Evolutionary conservation across 1,284 basidiomycete genomes (phyloP).

Genomic region (Rhodotorula mucilaginosa): DNA sequence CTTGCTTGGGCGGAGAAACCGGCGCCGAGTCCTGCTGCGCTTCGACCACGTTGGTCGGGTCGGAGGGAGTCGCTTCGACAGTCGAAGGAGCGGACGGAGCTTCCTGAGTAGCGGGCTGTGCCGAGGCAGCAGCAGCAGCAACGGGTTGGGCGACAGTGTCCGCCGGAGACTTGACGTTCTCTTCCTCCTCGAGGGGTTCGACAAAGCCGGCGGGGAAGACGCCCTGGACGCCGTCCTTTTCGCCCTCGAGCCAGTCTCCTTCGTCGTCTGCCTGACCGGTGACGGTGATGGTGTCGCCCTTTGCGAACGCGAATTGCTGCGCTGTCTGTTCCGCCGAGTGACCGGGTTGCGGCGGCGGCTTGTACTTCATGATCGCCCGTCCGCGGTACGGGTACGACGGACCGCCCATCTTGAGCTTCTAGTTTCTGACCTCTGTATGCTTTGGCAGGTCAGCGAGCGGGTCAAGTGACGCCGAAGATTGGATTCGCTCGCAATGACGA

Average conservation of each 20-base stretch:
- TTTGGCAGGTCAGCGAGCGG: neutral
- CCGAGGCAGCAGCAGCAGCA: slow-evolving; percentile 45
- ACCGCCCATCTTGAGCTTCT: neutral
- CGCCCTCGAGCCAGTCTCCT: slow-evolving; percentile 50
- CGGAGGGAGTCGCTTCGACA: slow-evolving; percentile 1
- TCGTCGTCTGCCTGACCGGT: slow-evolving; percentile 47
- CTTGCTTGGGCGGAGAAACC: slow-evolving; percentile 1
- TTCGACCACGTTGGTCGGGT: neutral
- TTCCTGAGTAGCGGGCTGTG: neutral
- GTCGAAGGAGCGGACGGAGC: neutral
- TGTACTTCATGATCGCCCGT: slow-evolving; percentile 35
- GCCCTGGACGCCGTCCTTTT: slow-evolving; percentile 43
- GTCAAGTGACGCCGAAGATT: neutral
- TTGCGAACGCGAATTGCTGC: slow-evolving; percentile 42
- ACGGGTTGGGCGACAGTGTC: slow-evolving; percentile 48
- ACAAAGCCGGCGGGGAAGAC: slow-evolving; percentile 48
- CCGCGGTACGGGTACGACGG: slow-evolving; percentile 32
- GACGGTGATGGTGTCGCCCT: slow-evolving; percentile 47
- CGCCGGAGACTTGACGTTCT: slow-evolving; percentile 51
- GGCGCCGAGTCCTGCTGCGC: neutral
- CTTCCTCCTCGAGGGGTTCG: slow-evolving; percentile 53
- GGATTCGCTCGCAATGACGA: too few relatives aligned
- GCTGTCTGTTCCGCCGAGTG: neutral
- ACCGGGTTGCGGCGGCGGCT: slow-evolving; percentile 26
- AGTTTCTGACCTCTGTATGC: neutral